phyloP scores from a whole-genome alignment of 345 rosid species.

The Brassica carinata region DNA sequence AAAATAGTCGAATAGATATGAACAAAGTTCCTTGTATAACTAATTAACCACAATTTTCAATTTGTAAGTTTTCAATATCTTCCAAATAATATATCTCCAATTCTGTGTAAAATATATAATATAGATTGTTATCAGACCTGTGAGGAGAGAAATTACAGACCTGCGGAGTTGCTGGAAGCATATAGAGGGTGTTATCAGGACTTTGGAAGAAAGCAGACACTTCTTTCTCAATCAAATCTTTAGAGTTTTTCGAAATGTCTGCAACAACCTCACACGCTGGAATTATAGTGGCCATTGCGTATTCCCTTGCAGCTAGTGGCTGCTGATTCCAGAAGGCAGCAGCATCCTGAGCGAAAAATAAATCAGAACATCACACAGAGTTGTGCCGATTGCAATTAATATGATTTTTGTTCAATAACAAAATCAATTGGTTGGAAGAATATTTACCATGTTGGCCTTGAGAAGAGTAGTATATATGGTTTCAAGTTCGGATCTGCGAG shows the following conservation, averaged over 20 bases:
- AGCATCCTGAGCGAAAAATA: conserved; percentile 61
- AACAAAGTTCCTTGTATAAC: neutral
- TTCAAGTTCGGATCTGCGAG: conserved; percentile 89
- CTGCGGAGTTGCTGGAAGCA: conserved; percentile 94
- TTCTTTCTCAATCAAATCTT: conserved; percentile 74
- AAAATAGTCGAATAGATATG: conserved; percentile 5
- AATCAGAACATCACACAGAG: conserved; percentile 10
- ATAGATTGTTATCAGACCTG: neutral
- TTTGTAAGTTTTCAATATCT: neutral
- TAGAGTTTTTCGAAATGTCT: conserved; percentile 68
- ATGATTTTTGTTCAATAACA: neutral
- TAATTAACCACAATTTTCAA: neutral
- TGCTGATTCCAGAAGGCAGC: conserved; percentile 87
- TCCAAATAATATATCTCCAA: conserved; percentile 11
- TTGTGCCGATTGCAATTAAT: neutral
- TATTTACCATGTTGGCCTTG: conserved; percentile 73
- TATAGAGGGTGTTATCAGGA: conserved; percentile 82
- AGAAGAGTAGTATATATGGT: conserved; percentile 72
- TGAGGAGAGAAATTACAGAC: conserved; percentile 39
- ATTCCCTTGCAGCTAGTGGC: conserved; percentile 79
- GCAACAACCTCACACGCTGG: conserved; percentile 72
- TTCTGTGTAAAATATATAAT: neutral
- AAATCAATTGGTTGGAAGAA: neutral
- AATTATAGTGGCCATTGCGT: conserved; percentile 76
- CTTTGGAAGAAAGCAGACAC: conserved; percentile 77